Evolutionary conservation across 257 asterid genomes (phyloP).

Genomic region (Ajuga chamaepitys): DNA sequence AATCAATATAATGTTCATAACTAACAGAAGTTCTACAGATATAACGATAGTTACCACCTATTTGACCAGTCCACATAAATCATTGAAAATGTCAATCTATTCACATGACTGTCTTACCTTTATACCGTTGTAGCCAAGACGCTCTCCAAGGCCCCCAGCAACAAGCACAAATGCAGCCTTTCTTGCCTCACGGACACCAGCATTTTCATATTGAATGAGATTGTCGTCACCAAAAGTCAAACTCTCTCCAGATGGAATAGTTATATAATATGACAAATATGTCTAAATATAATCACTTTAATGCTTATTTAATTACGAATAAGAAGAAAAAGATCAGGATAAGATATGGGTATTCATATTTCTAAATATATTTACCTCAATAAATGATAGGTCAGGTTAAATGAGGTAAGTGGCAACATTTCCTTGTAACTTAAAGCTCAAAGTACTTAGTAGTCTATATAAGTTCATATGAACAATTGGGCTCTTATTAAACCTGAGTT

Average conservation of each 20-base stretch:
- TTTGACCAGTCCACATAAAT: neutral
- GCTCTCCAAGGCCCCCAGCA: conserved; percentile 99
- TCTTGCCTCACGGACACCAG: conserved; percentile 75
- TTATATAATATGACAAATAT: too few species aligned
- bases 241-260: conserved; percentile 92
- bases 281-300: too few species aligned
- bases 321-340: too few species aligned
- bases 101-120: conserved; percentile 44
- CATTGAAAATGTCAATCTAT: neutral
- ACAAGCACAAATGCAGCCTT: conserved; percentile 97
- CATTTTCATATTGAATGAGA: conserved; percentile 64
- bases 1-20: neutral
- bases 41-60: neutral
- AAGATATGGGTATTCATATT: too few species aligned
- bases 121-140: conserved; percentile 96
- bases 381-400: too few species aligned
- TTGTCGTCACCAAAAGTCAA: conserved; percentile 64
- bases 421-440: too few species aligned
- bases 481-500: too few species aligned
- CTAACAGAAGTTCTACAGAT: neutral
- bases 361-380: too few species aligned
- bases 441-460: too few species aligned
- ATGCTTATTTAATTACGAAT: too few species aligned
- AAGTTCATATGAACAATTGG: too few species aligned
- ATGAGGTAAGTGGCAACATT: too few species aligned